phyloP scores from a whole-genome alignment of 2,329 filamentous ascomycete species.

The Nigrograna mackinnonii region DNA sequence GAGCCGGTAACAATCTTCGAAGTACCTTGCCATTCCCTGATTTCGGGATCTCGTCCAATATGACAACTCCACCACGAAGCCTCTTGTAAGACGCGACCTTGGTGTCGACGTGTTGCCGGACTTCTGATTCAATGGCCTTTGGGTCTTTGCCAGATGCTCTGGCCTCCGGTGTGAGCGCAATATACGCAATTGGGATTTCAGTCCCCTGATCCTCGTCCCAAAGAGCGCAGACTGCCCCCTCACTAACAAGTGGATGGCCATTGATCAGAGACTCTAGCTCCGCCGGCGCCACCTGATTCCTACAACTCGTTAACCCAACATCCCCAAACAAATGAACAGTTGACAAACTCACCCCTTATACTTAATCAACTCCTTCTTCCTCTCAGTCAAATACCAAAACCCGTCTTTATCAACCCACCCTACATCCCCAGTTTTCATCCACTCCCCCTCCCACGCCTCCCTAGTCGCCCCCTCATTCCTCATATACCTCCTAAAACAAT shows the following conservation, averaged over 20 bases:
- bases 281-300: constrained; percentile 33
- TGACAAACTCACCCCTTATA: constrained; percentile 25
- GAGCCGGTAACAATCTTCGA: constrained; percentile 20
- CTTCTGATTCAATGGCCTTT: too few species aligned
- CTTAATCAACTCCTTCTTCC: constrained; percentile 39
- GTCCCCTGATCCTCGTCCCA: constrained; percentile 23
- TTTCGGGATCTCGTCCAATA: constrained; percentile 30
- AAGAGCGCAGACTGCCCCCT: constrained; percentile 36
- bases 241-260: constrained; percentile 25
- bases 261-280: constrained; percentile 36
- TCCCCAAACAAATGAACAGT: not conserved
- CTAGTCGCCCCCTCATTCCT: constrained; percentile 25
- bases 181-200: constrained; percentile 35
- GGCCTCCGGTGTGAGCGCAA: constrained; percentile 9
- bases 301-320: not conserved
- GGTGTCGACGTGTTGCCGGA: constrained; percentile 25
- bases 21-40: constrained; percentile 32
- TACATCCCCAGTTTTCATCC: constrained; percentile 37
- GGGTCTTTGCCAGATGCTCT: not conserved
- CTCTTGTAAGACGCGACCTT: constrained; percentile 35
- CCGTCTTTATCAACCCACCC: constrained; percentile 29
- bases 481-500: constrained; percentile 31
- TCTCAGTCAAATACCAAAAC: constrained; percentile 33
- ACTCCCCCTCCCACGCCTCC: constrained; percentile 27
- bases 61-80: constrained; percentile 27